Evolutionary conservation across 1,284 basidiomycete species (phyloP).

Genomic region (Ustilago loliicola): DNA sequence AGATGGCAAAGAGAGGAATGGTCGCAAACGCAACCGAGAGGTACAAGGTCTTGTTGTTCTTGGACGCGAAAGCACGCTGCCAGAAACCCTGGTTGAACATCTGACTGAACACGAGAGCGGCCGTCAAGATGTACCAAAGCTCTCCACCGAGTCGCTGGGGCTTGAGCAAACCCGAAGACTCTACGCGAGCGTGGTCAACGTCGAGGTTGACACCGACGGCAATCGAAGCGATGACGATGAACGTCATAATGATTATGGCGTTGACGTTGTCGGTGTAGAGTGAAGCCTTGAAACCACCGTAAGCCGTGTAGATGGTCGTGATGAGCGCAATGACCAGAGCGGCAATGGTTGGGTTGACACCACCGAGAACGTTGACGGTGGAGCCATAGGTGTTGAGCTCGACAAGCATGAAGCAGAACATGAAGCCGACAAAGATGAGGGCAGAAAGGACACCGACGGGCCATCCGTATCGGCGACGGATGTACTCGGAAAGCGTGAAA

Average conservation of each 20-base stretch:
- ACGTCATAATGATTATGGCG: conserved; percentile 66
- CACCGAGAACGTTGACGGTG: conserved; percentile 58
- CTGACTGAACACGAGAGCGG: conserved; percentile 67
- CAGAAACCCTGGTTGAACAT: conserved; percentile 71
- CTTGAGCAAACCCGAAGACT: conserved; percentile 59
- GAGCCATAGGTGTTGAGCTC: conserved; percentile 70
- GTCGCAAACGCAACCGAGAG: conserved; percentile 64
- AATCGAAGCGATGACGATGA: conserved; percentile 65
- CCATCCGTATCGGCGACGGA: conserved; percentile 68
- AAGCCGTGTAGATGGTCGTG: conserved; percentile 70
- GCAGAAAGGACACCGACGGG: conserved; percentile 66
- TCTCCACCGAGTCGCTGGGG: conserved; percentile 67
- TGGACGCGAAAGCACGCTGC: conserved; percentile 70
- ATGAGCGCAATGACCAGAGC: conserved; percentile 67
- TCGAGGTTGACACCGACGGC: conserved; percentile 66
- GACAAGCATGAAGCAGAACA: conserved; percentile 70
- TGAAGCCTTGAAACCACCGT: conserved; percentile 70
- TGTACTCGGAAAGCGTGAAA: conserved; percentile 69
- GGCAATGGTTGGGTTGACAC: conserved; percentile 64
- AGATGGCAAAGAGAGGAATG: conserved; percentile 66
- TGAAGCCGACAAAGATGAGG: conserved; percentile 68
- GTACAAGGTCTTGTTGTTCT: conserved; percentile 65
- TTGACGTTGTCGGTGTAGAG: conserved; percentile 71
- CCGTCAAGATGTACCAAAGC: conserved; percentile 68
- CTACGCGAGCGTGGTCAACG: conserved; percentile 58